phyloP scores from a whole-genome alignment of 768 basidiomycete genomes.

The Trametopsis cervina region DNA sequence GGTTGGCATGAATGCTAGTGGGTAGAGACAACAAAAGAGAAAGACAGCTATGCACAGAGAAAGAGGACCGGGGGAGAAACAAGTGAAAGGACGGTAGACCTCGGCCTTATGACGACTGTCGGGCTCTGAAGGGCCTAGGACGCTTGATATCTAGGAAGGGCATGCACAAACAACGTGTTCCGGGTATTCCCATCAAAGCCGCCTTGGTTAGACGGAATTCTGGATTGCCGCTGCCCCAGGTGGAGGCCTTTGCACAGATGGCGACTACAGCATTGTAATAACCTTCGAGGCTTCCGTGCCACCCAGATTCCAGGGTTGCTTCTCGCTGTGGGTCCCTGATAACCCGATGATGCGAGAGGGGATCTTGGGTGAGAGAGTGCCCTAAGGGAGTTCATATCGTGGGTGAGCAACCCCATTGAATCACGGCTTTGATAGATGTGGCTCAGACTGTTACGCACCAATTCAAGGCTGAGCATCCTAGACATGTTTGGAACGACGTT shows the following conservation, averaged over 20 bases:
- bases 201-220: constrained; percentile 2
- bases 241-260: neutral
- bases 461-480: neutral
- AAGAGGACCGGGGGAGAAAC: constrained; percentile 7
- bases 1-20: constrained; percentile 4
- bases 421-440: constrained; percentile 1
- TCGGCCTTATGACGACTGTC: constrained; percentile 22
- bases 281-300: neutral
- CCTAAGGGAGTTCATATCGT: too few species aligned
- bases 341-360: constrained; percentile 2
- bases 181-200: constrained; percentile 12
- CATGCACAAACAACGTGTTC: constrained; percentile 18
- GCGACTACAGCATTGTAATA: neutral
- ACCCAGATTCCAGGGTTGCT: neutral
- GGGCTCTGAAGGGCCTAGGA: constrained; percentile 2
- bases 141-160: constrained; percentile 8
- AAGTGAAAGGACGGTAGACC: constrained; percentile 7
- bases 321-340: constrained; percentile 9
- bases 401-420: neutral
- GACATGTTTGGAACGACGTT: neutral
- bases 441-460: constrained; percentile 9
- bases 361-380: neutral
- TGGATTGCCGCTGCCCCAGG: constrained; percentile 9
- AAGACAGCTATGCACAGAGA: neutral
- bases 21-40: constrained; percentile 9